A percentile compares a stretch with the other conserved stretches of the same genome.
These are phyloP conservation scores for Botrytis squamosa DNA, from an alignment of 2,329 filamentous ascomycete genomes.

Conservation along the genomic window DNA sequence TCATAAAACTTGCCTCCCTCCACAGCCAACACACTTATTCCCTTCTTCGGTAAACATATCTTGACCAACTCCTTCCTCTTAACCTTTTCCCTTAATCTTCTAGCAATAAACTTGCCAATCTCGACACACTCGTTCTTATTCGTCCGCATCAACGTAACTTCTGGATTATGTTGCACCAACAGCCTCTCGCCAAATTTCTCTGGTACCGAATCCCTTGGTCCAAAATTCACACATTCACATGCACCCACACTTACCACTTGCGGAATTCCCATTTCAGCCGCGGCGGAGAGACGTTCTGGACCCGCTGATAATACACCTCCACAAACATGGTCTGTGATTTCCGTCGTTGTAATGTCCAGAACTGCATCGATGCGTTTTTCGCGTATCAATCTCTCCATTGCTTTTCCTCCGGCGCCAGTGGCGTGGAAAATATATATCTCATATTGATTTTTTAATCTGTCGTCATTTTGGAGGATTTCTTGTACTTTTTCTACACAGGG, in stretches of 20 bases:
- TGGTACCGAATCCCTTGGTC: conserved; percentile 54
- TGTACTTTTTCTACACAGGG: conserved; percentile 60
- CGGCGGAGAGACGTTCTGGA: conserved; percentile 54
- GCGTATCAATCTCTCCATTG: conserved; percentile 64
- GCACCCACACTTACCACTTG: conserved; percentile 51
- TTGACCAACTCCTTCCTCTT: conserved; percentile 46
- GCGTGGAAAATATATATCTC: conserved; percentile 69
- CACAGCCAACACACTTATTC: conserved; percentile 60
- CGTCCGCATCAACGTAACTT: conserved; percentile 65
- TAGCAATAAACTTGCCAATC: conserved; percentile 56
- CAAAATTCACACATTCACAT: conserved; percentile 51
- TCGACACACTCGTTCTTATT: conserved; percentile 53
- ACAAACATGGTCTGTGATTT: conserved; percentile 62
- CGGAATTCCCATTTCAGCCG: conserved; percentile 57
- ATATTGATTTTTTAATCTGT: conserved; percentile 41
- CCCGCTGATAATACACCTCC: conserved; percentile 64
- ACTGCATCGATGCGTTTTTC: conserved; percentile 62
- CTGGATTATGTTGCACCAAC: conserved; percentile 64
- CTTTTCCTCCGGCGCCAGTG: conserved; percentile 64
- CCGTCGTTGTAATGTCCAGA: conserved; percentile 70
- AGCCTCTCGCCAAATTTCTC: conserved; percentile 50
- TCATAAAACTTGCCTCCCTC: conserved; percentile 54
- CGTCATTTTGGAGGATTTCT: conserved; percentile 42
- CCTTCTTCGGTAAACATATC: conserved; percentile 59
- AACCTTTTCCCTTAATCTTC: conserved; percentile 48